Conservation (phyloP, 768 basidiomycete species). For the Rhizopogon salebrosus region DNA sequence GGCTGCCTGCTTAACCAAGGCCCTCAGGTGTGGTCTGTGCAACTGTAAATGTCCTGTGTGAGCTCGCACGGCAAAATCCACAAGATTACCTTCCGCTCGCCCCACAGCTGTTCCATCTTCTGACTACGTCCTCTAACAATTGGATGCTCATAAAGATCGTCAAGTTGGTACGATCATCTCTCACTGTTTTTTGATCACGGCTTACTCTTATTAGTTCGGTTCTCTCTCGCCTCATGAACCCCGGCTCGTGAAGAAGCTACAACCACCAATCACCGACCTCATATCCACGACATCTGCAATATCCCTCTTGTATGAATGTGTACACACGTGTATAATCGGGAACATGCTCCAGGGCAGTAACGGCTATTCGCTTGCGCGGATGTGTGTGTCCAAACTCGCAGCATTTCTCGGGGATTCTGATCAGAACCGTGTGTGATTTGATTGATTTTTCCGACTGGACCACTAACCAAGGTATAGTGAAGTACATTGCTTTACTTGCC, state of each 20-base stretch:
- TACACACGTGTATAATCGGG: slow-evolving; percentile 95
- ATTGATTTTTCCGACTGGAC: not conserved
- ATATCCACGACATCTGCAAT: slow-evolving; percentile 96
- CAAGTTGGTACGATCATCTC: slow-evolving; percentile 64
- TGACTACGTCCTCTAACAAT: slow-evolving; percentile 94
- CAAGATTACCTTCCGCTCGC: slow-evolving; percentile 80
- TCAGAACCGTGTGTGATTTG: slow-evolving; percentile 77
- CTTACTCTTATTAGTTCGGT: slow-evolving; percentile 64
- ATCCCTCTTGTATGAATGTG: slow-evolving; percentile 95
- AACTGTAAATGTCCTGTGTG: slow-evolving; percentile 91
- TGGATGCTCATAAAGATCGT: slow-evolving; percentile 99
- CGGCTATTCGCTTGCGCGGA: slow-evolving; percentile 73
- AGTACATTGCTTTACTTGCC: slow-evolving; percentile 93
- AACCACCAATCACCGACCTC: slow-evolving; percentile 90
- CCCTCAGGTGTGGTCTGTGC: slow-evolving; percentile 83
- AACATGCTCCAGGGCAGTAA: slow-evolving; percentile 85
- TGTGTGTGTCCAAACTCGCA: slow-evolving; percentile 91
- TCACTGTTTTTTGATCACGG: not conserved
- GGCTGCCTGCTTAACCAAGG: not conserved
- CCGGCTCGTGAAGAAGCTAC: slow-evolving; percentile 89
- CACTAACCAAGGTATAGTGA: slow-evolving; percentile 51
- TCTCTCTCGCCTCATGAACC: slow-evolving; percentile 88
- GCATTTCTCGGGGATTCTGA: slow-evolving; percentile 89
- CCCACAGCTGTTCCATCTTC: slow-evolving; percentile 86
- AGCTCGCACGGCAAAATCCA: slow-evolving; percentile 79